Base-by-base conservation (phyloP, 2,329 filamentous ascomycete genomes). In the Cyclaneusma minus region DNA sequence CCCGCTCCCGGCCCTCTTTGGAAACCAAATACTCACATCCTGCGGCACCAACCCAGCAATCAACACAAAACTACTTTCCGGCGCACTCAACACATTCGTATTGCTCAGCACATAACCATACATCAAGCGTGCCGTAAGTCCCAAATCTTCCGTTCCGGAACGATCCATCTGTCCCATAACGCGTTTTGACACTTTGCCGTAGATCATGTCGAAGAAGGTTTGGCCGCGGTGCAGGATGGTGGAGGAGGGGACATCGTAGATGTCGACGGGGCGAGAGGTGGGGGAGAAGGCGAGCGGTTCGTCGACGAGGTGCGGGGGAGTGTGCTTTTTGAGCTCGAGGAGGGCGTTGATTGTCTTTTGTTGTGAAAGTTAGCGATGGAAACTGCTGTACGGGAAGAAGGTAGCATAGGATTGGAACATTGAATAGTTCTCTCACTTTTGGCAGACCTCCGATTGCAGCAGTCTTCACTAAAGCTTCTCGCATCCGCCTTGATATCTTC, bases 31-130 rank as follows among this genome's bases (percentile, higher is more conserved):
- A 40, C 52, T 45, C 38, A 59, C 60, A 44, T 64, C 58, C 42
- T 64, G 60, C 8, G 60, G 60, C 28, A 66, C 55, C 25, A 66
- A 32, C 4, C 52, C 58, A 3, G 62, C 57, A 21, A 65, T 54
- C 26, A 65, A 42, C n/a, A 62, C 54, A 35, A 57, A 61, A 15
- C 60, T 64, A 3, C 55, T 66, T 39, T 67, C 61, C 8, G 45
- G 45, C 3, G 51, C 38, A 7, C 45, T 53, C n/a, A 64, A 40
- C 8, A 66, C 48, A 13, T 35, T 51, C 7, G 49, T 52, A 35
- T 63, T 61, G 42, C 56, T 62, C 19, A 65, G 40, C 6, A 64
- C 39, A 32, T 62, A 55, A 5, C 56, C 57, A 35, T 66, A 67
- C 35, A 60, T 49, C 24, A 66, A 43, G 9, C 57, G 48, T 1